A percentile compares a stretch with the other conserved stretches of the same genome.
phyloP scores from a whole-genome alignment of 1,139 yeast species.

The Blastobotrys raffinosifermentans region DNA sequence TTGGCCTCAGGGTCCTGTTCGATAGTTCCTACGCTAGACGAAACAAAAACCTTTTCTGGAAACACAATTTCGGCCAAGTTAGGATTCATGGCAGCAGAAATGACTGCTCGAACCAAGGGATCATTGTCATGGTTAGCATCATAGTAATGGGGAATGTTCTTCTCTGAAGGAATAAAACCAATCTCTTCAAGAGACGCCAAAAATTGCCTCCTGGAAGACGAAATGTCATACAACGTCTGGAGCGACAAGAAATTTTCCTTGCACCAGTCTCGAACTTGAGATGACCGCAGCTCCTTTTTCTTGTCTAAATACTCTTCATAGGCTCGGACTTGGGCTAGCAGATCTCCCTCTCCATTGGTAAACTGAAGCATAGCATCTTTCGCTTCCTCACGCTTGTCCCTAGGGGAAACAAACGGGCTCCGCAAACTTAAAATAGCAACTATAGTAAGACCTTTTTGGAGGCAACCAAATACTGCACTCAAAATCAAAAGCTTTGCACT shows the following conservation, averaged over 20 bases:
- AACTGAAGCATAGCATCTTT: slow-evolving; percentile 45
- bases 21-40: slow-evolving; percentile 70
- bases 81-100: slow-evolving; percentile 80
- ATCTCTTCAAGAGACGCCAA: slow-evolving; percentile 62
- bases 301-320: slow-evolving; percentile 43
- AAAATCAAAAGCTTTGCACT: slow-evolving; percentile 77
- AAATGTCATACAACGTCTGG: slow-evolving; percentile 62
- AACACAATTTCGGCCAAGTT: slow-evolving; percentile 72
- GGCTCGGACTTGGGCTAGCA: slow-evolving; percentile 58
- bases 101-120: slow-evolving; percentile 54
- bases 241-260: slow-evolving; percentile 58
- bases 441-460: slow-evolving; percentile 66
- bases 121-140: slow-evolving; percentile 49
- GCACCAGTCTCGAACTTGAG: slow-evolving; percentile 45
- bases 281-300: slow-evolving; percentile 18
- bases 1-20: slow-evolving; percentile 80
- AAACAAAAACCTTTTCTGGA: slow-evolving; percentile 73
- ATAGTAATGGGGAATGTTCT: slow-evolving; percentile 15
- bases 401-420: slow-evolving; percentile 59
- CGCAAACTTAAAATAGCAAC: slow-evolving; percentile 74
- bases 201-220: slow-evolving; percentile 64
- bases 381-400: slow-evolving; percentile 60
- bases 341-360: slow-evolving; percentile 56
- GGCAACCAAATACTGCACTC: slow-evolving; percentile 77
- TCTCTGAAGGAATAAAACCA: slow-evolving; percentile 55